phyloP scores from a whole-genome alignment of 306 rosid species.

The Nissolia schottii region DNA sequence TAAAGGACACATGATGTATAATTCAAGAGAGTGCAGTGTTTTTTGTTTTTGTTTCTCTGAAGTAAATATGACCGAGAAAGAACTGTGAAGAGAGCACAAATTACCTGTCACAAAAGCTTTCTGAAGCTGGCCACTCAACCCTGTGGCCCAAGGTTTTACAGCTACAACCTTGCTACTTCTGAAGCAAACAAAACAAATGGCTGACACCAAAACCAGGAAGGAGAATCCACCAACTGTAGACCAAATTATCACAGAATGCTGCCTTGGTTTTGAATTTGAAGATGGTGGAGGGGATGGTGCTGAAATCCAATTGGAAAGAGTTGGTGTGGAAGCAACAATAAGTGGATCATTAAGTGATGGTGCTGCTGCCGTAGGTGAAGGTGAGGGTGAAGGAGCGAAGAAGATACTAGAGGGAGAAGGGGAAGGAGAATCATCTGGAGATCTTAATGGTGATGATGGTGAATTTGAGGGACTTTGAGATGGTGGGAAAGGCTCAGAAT shows the following conservation, averaged over 20 bases:
- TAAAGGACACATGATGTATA: no score
- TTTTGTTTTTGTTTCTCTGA: no score
- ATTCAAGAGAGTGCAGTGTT: no score
- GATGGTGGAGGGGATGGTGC: slow-evolving; percentile 40
- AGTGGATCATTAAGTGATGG: slow-evolving; percentile 39
- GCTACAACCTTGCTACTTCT: slow-evolving; percentile 62
- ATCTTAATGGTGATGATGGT: slow-evolving; percentile 27
- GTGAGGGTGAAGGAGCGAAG: slow-evolving; percentile 39
- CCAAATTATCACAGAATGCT: slow-evolving; percentile 34
- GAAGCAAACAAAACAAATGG: slow-evolving; percentile 33
- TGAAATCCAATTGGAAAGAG: slow-evolving; percentile 23
- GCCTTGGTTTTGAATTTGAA: slow-evolving; percentile 36
- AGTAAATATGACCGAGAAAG: neutral
- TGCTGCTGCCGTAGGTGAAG: slow-evolving; percentile 39
- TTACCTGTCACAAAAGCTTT: slow-evolving; percentile 87
- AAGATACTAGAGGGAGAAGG: slow-evolving; percentile 38
- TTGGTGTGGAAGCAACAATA: slow-evolving; percentile 17
- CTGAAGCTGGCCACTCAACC: slow-evolving; percentile 93
- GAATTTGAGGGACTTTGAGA: slow-evolving; percentile 28
- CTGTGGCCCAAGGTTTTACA: slow-evolving; percentile 93
- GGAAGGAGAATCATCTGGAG: slow-evolving; percentile 36
- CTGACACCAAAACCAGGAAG: slow-evolving; percentile 42
- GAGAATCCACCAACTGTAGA: slow-evolving; percentile 49
- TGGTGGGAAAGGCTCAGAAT: slow-evolving; percentile 12
- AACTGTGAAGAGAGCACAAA: neutral